Percentiles rank a stretch among this genome's conserved stretches.
These are phyloP conservation scores for Ochetophila trinervis DNA, from an alignment of 306 rosid genomes.

Conservation along the genomic window DNA sequence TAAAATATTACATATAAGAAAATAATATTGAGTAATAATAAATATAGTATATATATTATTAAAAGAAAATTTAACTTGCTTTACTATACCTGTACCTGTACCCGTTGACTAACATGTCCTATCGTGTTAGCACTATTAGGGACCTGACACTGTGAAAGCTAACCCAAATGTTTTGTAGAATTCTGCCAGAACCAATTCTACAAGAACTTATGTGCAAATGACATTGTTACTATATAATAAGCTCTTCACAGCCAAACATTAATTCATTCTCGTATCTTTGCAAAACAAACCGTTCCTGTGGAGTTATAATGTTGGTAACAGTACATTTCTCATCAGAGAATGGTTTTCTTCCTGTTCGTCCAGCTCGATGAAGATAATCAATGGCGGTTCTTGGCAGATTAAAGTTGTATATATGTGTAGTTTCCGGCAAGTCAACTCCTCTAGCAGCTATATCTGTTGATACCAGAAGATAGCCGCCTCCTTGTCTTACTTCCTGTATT, in stretches of 20 bases:
- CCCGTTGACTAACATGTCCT: no score
- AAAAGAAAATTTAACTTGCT: no score
- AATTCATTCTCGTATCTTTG: conserved; percentile 81
- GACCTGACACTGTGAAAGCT: no score
- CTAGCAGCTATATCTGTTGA: conserved; percentile 89
- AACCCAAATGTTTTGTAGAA: no score
- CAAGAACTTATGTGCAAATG: no score
- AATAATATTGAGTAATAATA: no score
- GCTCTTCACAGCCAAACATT: conserved; percentile 64
- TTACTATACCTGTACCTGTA: no score
- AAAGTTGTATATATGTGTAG: conserved; percentile 86
- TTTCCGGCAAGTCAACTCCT: conserved; percentile 89
- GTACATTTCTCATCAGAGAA: conserved; percentile 64
- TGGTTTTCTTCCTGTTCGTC: conserved; percentile 89
- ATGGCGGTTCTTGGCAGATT: conserved; percentile 73
- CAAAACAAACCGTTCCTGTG: conserved; percentile 80
- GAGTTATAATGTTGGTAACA: conserved; percentile 64
- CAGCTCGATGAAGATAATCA: conserved; percentile 95
- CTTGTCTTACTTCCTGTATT: conserved; percentile 67
- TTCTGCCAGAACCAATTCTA: no score
- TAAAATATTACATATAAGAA: no score
- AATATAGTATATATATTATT: no score
- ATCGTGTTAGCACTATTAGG: no score
- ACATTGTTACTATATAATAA: conserved; percentile 28
- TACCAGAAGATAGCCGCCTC: conserved; percentile 78